Conservation (phyloP, 1,139 yeast species). For the Blastobotrys niveus region DNA sequence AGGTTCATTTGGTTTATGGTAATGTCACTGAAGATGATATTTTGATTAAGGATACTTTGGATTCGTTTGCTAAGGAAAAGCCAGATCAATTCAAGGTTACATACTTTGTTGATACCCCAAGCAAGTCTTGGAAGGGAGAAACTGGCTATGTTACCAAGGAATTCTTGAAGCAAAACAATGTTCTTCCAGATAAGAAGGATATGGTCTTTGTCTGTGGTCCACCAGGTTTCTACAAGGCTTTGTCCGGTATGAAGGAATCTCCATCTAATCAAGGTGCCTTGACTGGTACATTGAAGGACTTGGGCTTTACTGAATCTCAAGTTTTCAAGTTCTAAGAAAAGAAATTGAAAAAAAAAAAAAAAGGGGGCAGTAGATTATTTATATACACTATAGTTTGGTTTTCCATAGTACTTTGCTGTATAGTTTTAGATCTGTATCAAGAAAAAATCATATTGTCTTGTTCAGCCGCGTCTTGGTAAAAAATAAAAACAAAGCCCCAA, state of each 20-base stretch:
- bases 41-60: constrained; percentile 70
- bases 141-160: constrained; percentile 73
- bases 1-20: constrained; percentile 75
- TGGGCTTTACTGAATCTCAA: constrained; percentile 81
- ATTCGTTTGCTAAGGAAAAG: constrained; percentile 53
- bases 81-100: constrained; percentile 72
- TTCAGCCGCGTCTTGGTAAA: not conserved
- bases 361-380: no score
- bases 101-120: constrained; percentile 72
- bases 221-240: constrained; percentile 72
- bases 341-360: not conserved
- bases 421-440: not conserved
- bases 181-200: constrained; percentile 55
- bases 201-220: constrained; percentile 90
- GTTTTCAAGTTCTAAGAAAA: constrained; percentile 81
- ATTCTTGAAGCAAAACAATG: constrained; percentile 45
- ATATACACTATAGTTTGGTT: no score
- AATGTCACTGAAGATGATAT: constrained; percentile 71
- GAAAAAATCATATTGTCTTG: not conserved
- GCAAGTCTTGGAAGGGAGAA: constrained; percentile 47
- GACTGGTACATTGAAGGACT: constrained; percentile 76
- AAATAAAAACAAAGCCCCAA: not conserved
- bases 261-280: constrained; percentile 95
- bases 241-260: constrained; percentile 80
- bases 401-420: no score